A percentile compares a stretch with the other conserved stretches of the same genome.
phyloP scores from a whole-genome alignment of 768 basidiomycete species.

The Pisolithus microcarpus region DNA sequence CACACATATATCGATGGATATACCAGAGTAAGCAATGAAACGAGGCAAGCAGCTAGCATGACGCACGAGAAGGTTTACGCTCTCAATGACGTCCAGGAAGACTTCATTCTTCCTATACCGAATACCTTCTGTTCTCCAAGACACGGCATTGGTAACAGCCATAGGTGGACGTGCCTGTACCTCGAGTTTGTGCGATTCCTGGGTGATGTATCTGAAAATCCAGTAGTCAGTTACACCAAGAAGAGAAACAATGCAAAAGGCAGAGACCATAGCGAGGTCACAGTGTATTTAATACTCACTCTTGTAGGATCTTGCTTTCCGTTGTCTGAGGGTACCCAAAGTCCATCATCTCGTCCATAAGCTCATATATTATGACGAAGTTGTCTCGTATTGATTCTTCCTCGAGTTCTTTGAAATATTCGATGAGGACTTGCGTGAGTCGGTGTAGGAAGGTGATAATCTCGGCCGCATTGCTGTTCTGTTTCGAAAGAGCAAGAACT shows the following conservation, averaged over 20 bases:
- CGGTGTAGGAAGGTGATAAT: slow-evolving; percentile 95
- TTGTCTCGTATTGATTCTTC: slow-evolving; percentile 99
- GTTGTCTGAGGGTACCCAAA: slow-evolving; percentile 99
- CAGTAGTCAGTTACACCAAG: not conserved
- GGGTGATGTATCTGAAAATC: slow-evolving; percentile 80
- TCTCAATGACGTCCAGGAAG: slow-evolving; percentile 97
- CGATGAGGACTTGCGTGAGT: slow-evolving; percentile 84
- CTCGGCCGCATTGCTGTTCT: slow-evolving; percentile 93
- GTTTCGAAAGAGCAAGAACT: slow-evolving; percentile 95
- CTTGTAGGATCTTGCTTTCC: slow-evolving; percentile 98
- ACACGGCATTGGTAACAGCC: slow-evolving; percentile 97
- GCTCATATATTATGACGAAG: slow-evolving; percentile 98
- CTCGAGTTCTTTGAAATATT: slow-evolving; percentile 99
- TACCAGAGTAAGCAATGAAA: not conserved
- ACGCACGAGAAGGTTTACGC: slow-evolving; percentile 88
- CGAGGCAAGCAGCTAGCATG: not conserved
- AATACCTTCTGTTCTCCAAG: slow-evolving; percentile 97
- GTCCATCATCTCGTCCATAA: slow-evolving; percentile 99
- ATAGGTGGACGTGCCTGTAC: slow-evolving; percentile 88
- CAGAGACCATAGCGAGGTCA: not conserved
- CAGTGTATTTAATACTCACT: slow-evolving; percentile 41
- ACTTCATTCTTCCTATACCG: slow-evolving; percentile 98
- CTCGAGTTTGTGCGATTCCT: slow-evolving; percentile 96
- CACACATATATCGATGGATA: not conserved
- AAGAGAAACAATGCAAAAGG: not conserved